Evolutionary conservation across 1,284 basidiomycete genomes (phyloP).

Genomic region (Phenoliferia sp.): DNA sequence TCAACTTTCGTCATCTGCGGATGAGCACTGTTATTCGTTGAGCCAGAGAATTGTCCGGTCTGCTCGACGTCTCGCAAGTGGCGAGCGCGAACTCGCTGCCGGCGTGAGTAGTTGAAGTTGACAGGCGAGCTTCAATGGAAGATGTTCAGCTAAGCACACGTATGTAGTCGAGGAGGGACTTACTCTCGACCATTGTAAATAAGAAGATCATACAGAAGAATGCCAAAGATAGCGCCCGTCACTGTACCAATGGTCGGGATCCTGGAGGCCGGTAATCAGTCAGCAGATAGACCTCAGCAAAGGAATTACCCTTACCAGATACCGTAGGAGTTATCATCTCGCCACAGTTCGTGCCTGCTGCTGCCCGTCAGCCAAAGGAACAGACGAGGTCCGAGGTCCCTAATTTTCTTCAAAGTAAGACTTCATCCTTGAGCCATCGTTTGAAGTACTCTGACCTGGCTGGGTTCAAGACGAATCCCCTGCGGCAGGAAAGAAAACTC

Average conservation of each 20-base stretch:
- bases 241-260: slow-evolving; percentile 30
- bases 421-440: neutral
- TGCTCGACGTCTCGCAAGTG: too few relatives aligned
- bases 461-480: too few relatives aligned
- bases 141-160: too few relatives aligned
- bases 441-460: too few relatives aligned
- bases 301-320: slow-evolving; percentile 1
- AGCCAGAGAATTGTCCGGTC: too few relatives aligned
- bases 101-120: too few relatives aligned
- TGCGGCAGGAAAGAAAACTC: too few relatives aligned
- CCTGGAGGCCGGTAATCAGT: neutral
- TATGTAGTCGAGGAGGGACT: neutral
- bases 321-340: slow-evolving; percentile 2
- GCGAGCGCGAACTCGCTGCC: too few relatives aligned
- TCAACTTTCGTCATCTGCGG: too few relatives aligned
- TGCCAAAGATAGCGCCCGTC: slow-evolving; percentile 40
- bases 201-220: slow-evolving; percentile 40
- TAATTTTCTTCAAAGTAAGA: slow-evolving; percentile 55
- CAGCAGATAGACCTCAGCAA: neutral
- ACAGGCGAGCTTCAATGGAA: too few relatives aligned
- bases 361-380: slow-evolving; percentile 46
- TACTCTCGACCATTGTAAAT: slow-evolving; percentile 42
- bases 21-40: too few relatives aligned
- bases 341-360: neutral
- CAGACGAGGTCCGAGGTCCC: slow-evolving; percentile 60